Percentiles rank a stretch among this genome's conserved stretches.
Conservation (phyloP, 768 basidiomycete genomes). For the Mycena chlorophos region DNA sequence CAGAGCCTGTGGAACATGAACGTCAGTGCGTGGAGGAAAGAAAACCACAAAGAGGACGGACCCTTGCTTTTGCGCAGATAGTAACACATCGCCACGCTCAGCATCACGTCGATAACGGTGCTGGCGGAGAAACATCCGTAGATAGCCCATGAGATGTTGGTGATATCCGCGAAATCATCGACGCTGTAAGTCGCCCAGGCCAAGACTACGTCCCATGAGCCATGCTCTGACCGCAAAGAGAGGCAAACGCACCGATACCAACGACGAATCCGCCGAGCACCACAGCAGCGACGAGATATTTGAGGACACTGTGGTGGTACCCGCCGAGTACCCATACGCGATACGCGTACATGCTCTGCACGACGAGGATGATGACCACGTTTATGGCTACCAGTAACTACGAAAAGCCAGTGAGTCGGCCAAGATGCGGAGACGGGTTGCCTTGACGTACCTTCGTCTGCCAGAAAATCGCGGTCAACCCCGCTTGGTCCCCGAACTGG, state of each 20-base stretch:
- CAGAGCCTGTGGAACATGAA: background rate
- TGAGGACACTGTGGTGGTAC: constrained; percentile 38
- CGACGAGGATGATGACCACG: constrained; percentile 45
- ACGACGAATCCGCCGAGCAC: constrained; percentile 30
- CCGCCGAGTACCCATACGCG: constrained; percentile 47
- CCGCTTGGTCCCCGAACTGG: constrained; percentile 34
- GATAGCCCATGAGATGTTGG: constrained; percentile 43
- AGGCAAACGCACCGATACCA: constrained; percentile 30
- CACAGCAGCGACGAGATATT: constrained; percentile 38
- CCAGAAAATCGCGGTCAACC: constrained; percentile 31
- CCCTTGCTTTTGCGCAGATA: constrained; percentile 36
- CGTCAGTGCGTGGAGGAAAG: background rate
- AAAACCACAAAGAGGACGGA: background rate
- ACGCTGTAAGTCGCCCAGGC: constrained; percentile 26
- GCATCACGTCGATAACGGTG: constrained; percentile 46
- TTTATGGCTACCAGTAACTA: constrained; percentile 46
- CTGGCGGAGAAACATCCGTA: constrained; percentile 41
- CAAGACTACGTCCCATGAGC: background rate
- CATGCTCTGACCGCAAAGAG: too few relatives aligned
- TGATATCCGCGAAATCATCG: constrained; percentile 31
- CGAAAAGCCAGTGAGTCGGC: background rate
- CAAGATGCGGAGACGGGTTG: background rate
- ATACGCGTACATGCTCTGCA: constrained; percentile 47
- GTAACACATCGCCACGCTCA: constrained; percentile 36
- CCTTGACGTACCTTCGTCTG: constrained; percentile 32